Evolutionary conservation across 768 basidiomycete genomes (phyloP), one percentile per base, ranked within the genome.

Genomic region (Psilocybe tampanensis): DNA sequence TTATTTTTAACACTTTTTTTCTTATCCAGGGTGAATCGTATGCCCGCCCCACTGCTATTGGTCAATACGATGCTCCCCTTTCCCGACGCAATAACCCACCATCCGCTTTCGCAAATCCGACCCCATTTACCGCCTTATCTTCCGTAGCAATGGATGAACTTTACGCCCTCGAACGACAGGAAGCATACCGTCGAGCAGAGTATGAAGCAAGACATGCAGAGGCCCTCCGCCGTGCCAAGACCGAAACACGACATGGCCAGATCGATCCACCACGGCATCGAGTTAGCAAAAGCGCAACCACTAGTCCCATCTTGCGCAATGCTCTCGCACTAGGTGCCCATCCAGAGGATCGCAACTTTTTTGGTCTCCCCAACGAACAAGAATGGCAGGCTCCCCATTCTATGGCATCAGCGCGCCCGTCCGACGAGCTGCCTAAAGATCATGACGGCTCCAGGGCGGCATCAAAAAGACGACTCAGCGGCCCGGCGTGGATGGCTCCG

Each of bases 131-230:
- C n/a, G 80, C 88, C 1, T 71, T 92, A 18, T 88, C 89, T 44
- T 88, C 76, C 26, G 76, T 90, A 18, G 94, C 95, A 2, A 89
- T 95, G 74, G 93, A 93, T 56, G 93, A 97, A 68, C 81, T 98
- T 8, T 89, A 91, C 65, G 86, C 88, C 63, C 86, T 98, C 26
- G 95, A 98, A 69, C 87, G 87, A 36, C 82, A 88, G 58, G 95
- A 97, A 70, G 89, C 92, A 2, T 71, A 86, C 29, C 81, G 94
- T 18, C 80, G 94, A 33, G 93, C 92, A n/a, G 90, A 94, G 68
- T 96, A 88, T 72, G 92, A 94, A 68, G 82, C 86, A 9, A 78
- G 84, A 9, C 89, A 87, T 66, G 86, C 89, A 17, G 89, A 89
- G 53, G 82, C 81, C 12, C 66, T 82, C 33, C 76, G 79, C 26